Percentiles rank a stretch among this genome's conserved stretches.
Evolutionary conservation across 2,329 filamentous ascomycete species (phyloP).

Genomic region (Venturiaceae sp.): DNA sequence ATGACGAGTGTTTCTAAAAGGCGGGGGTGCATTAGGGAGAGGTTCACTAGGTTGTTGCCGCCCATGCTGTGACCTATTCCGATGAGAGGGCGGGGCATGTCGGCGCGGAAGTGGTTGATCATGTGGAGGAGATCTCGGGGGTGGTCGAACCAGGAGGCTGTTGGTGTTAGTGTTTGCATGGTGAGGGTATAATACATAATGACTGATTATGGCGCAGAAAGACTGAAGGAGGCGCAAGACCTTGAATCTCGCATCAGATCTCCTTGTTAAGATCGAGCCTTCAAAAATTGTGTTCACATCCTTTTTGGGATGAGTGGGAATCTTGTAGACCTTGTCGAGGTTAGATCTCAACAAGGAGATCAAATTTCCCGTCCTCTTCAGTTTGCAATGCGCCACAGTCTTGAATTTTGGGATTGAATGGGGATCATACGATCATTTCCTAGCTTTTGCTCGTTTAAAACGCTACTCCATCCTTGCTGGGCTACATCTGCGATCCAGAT

Average conservation of each 20-base stretch:
- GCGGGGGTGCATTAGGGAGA: conserved; percentile 70
- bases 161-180: not conserved
- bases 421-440: conserved; percentile 74
- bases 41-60: conserved; percentile 60
- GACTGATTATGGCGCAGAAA: no score
- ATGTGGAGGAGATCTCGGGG: conserved; percentile 75
- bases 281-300: no score
- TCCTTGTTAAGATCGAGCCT: no score
- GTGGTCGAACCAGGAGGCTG: conserved; percentile 80
- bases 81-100: conserved; percentile 74
- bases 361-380: not conserved
- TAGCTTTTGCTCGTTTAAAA: conserved; percentile 64
- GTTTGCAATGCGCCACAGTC: not conserved
- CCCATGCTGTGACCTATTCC: conserved; percentile 89
- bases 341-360: not conserved
- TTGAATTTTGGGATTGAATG: not conserved
- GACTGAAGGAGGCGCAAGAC: not conserved
- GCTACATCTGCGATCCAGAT: conserved; percentile 92
- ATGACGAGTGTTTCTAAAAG: conserved; percentile 67
- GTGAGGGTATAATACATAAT: conserved; percentile 5
- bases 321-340: no score
- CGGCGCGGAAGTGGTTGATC: conserved; percentile 69
- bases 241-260: not conserved
- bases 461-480: conserved; percentile 69
- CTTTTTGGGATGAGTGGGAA: no score